Evolutionary conservation across 164 flowering plant species (phyloP).

Genomic region (Litsea cubeba): DNA sequence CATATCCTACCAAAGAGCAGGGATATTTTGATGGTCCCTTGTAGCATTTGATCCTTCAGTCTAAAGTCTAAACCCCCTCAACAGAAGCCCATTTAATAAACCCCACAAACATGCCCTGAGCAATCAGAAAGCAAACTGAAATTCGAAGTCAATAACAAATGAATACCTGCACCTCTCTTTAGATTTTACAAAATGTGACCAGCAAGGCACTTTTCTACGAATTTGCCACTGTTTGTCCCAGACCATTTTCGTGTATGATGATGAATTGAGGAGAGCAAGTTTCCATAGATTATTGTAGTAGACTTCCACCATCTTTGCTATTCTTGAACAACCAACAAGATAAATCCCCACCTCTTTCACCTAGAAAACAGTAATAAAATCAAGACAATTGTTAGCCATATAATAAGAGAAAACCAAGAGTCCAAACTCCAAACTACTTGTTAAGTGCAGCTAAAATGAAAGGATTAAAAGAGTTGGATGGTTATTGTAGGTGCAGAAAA

Average conservation of each 20-base stretch:
- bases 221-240: slow-evolving; percentile 82
- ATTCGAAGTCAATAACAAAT: background rate
- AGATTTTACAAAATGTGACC: slow-evolving; percentile 75
- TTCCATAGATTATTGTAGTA: slow-evolving; percentile 77
- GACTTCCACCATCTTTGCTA: slow-evolving; percentile 51
- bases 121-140: background rate
- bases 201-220: slow-evolving; percentile 78
- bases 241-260: slow-evolving; percentile 48
- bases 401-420: background rate
- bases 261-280: slow-evolving; percentile 61
- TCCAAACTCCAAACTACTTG: background rate
- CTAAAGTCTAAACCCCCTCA: too few species aligned
- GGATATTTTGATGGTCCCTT: too few species aligned
- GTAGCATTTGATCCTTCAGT: too few species aligned
- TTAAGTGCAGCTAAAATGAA: too few species aligned
- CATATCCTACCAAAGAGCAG: too few species aligned
- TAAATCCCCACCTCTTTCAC: slow-evolving; percentile 95
- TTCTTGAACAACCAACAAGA: slow-evolving; percentile 59
- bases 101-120: too few species aligned
- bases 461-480: too few species aligned
- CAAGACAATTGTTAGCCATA: background rate
- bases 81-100: too few species aligned
- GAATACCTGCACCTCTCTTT: slow-evolving; percentile 72
- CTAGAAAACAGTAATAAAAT: slow-evolving; percentile 29
- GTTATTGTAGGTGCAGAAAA: too few species aligned